Base-by-base conservation (phyloP, 75 land plant species). In the Pinus albicaulis region DNA sequence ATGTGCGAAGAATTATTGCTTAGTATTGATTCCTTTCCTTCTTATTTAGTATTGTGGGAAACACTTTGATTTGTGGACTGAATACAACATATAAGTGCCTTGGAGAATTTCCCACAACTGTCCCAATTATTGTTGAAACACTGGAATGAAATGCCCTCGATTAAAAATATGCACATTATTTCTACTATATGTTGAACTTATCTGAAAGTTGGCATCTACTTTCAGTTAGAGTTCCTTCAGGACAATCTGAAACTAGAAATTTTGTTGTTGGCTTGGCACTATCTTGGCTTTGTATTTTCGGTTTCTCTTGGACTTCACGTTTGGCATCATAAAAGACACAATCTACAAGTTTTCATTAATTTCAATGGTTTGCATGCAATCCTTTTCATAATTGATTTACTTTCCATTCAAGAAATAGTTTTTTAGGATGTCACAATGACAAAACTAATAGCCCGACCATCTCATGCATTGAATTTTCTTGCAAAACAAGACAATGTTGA, bases 401-500 rank as follows among this genome's bases (percentile, higher is more conserved):
- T 15, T 53, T 16, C 0, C 26, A 74, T 77, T 65, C 34, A 3
- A 68, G 3, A 2, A 23, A 34, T 23, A 28, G n/a, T 65, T 77
- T 38, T 23, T 41, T 15, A 22, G 44, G 15, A 44, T 16, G 59
- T 1, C 3, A 56, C 14, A 53, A 52, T 7, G 7, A 55, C 7
- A 55, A 4, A 19, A 56, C 26, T 26, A 80, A 5, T 77, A 57
- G n/a, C 36, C 55, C 22, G 17, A 16, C 44, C 3, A 15, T 11
- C 25, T 15, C 16, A 23, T 58, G 17, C 38, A 26, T 16, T 17
- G 20, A 73, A 26, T 83, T 73, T 79, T 59, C 55, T 31, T 56
- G 20, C 96, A 94, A 90, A 83, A 76, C 90, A 89, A 73, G 86
- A 87, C 71, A 88, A 86, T 56, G 88, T 86, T 72, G 94, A 94